Evolutionary conservation across 2,329 filamentous ascomycete species (phyloP).

Genomic region (Phaeosphaeriaceae sp.): DNA sequence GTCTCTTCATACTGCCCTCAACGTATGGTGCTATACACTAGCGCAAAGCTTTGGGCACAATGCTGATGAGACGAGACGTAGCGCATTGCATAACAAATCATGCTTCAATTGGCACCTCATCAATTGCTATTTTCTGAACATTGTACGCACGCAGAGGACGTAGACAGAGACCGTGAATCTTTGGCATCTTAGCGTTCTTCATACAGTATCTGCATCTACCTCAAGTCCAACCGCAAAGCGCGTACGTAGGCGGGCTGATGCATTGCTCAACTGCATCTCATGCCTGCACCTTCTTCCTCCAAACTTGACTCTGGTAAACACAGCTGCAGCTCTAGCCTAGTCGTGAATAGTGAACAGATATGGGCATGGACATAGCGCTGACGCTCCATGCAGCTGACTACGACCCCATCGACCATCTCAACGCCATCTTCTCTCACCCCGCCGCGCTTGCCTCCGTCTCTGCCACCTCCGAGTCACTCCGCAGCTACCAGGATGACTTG

Average conservation of each 20-base stretch:
- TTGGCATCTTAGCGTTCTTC: too few relatives aligned
- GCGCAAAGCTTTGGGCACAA: too few relatives aligned
- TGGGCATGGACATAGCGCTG: slow-evolving; percentile 26
- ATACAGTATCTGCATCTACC: slow-evolving; percentile 10
- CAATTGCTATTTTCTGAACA: background rate
- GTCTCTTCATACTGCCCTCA: too few relatives aligned
- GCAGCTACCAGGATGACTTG: slow-evolving; percentile 79
- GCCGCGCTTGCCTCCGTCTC: slow-evolving; percentile 80
- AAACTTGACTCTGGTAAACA: slow-evolving; percentile 47
- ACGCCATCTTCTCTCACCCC: slow-evolving; percentile 89
- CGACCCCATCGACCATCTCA: slow-evolving; percentile 90
- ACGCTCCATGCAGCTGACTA: slow-evolving; percentile 70
- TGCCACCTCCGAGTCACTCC: slow-evolving; percentile 75
- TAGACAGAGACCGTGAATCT: background rate
- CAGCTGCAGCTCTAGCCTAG: slow-evolving; percentile 3
- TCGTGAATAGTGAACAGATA: slow-evolving; percentile 7
- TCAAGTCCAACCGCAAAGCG: slow-evolving; percentile 29
- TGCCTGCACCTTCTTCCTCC: slow-evolving; percentile 45
- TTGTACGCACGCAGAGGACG: background rate
- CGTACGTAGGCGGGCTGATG: slow-evolving; percentile 44
- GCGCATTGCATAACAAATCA: background rate
- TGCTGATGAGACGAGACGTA: background rate
- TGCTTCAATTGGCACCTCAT: background rate
- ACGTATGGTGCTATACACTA: too few relatives aligned
- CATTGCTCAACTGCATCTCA: slow-evolving; percentile 41